A percentile compares a stretch with the other conserved stretches of the same genome.
Conservation (phyloP, 768 basidiomycete genomes). For the Leucogyrophana mollusca region DNA sequence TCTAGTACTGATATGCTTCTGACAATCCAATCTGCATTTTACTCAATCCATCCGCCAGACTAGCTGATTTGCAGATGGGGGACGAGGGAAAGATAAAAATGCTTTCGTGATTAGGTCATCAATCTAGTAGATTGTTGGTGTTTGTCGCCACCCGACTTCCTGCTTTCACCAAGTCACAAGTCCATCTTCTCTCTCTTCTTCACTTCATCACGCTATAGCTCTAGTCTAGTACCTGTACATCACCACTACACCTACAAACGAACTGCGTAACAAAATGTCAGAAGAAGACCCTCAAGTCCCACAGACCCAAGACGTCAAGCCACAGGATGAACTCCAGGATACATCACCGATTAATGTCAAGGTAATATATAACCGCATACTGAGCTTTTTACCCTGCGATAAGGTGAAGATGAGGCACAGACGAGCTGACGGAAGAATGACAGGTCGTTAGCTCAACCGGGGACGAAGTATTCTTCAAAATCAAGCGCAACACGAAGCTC, state of each 20-base stretch:
- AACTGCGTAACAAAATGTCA: conserved; percentile 53
- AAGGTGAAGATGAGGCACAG: conserved; percentile 1
- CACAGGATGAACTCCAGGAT: conserved; percentile 45
- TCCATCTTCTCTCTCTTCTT: too few relatives aligned
- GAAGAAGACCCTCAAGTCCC: conserved; percentile 43
- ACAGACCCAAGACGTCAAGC: conserved; percentile 26
- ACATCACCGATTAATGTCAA: conserved; percentile 78
- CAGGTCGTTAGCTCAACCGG: conserved; percentile 76
- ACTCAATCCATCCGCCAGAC: background rate
- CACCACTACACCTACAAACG: too few relatives aligned
- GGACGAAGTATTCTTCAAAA: conserved; percentile 96
- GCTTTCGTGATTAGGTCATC: too few relatives aligned
- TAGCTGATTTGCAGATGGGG: too few relatives aligned
- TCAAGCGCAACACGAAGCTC: conserved; percentile 89
- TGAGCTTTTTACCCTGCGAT: background rate
- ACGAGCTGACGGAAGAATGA: too few relatives aligned
- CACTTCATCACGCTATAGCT: too few relatives aligned
- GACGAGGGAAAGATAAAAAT: too few relatives aligned
- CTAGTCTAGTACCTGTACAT: too few relatives aligned
- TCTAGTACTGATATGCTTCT: conserved; percentile 2
- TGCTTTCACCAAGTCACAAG: too few relatives aligned
- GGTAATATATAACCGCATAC: conserved; percentile 35
- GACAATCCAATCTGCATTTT: conserved; percentile 1
- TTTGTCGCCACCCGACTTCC: too few relatives aligned
- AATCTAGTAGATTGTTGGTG: too few relatives aligned